A percentile compares a stretch with the other conserved stretches of the same genome.
These are phyloP conservation scores for Pseudogymnoascus sp. DNA, from an alignment of 2,329 filamentous ascomycete species.

Conservation along the genomic window DNA sequence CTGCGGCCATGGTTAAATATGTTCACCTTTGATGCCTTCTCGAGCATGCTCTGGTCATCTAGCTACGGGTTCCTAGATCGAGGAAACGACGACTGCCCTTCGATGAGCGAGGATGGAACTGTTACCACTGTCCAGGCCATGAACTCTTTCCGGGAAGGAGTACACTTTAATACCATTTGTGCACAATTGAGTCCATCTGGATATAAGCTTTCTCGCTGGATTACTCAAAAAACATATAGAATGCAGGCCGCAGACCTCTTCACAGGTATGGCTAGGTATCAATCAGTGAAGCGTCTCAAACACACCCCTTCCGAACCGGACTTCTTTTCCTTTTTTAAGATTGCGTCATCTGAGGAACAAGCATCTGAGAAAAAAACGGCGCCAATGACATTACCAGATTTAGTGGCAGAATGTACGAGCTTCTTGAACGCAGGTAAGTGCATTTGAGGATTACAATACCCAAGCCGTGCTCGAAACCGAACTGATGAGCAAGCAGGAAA, in stretches of 20 bases:
- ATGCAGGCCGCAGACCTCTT: conserved; percentile 11
- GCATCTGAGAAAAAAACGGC: not conserved
- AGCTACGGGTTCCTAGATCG: conserved; percentile 11
- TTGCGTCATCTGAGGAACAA: conserved; percentile 10
- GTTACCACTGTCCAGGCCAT: conserved; percentile 1
- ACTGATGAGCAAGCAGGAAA: not conserved
- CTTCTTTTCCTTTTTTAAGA: conserved; percentile 13
- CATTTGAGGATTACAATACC: not conserved
- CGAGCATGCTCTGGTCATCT: conserved; percentile 13
- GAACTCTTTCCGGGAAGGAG: not conserved
- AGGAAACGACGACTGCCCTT: conserved; percentile 8
- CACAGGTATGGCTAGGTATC: conserved; percentile 15
- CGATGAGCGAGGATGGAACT: not conserved
- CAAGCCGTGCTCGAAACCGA: not conserved
- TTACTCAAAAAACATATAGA: not conserved
- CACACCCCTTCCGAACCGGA: conserved; percentile 10
- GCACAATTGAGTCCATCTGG: not conserved
- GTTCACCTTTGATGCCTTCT: conserved; percentile 18
- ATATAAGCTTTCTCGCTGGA: not conserved
- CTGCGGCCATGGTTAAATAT: conserved; percentile 19
- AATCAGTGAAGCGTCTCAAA: conserved; percentile 10
- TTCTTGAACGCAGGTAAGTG: conserved; percentile 15
- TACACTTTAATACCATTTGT: not conserved
- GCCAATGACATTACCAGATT: conserved; percentile 11
- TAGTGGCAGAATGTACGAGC: conserved; percentile 14